Conservation (phyloP, 2,329 filamentous ascomycete genomes). For the Ilyonectria sp. region DNA sequence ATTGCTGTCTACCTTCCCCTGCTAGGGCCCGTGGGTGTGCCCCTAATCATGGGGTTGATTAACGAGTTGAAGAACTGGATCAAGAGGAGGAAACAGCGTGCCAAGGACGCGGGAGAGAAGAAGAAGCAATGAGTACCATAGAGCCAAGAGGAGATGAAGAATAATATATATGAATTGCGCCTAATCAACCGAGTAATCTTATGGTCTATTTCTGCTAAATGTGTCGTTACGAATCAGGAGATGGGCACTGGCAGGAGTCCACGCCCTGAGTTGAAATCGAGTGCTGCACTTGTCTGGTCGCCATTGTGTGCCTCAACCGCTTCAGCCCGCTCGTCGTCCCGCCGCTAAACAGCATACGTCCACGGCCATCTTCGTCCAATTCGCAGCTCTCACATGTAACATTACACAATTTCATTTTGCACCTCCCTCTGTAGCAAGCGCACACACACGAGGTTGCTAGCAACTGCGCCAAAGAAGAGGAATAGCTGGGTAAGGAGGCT, state of each 20-base stretch:
- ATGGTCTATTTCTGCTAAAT: background rate
- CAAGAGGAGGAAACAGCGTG: conserved; percentile 62
- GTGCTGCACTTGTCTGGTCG: too few species aligned
- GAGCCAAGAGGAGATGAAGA: conserved; percentile 1
- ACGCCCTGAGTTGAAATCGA: background rate
- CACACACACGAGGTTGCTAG: too few species aligned
- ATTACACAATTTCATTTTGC: too few species aligned
- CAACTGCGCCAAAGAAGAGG: too few species aligned
- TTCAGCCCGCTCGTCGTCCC: too few species aligned
- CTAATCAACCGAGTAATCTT: conserved; percentile 25
- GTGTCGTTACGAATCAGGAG: background rate
- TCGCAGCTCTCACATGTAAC: too few species aligned
- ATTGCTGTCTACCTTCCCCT: conserved; percentile 95
- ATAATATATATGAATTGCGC: conserved; percentile 35
- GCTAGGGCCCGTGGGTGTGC: conserved; percentile 91
- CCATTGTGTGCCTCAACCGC: too few species aligned
- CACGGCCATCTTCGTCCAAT: too few species aligned
- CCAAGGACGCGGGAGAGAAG: conserved; percentile 57
- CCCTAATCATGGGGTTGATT: conserved; percentile 84
- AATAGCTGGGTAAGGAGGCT: too few species aligned
- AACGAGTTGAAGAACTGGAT: conserved; percentile 82
- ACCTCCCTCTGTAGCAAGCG: too few species aligned
- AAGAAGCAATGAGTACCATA: conserved; percentile 51
- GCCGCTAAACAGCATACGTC: too few species aligned
- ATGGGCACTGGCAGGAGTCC: background rate